A percentile compares a stretch with the other conserved stretches of the same genome.
Evolutionary conservation across 306 rosid species (phyloP).

Genomic region (Purshia tridentata): DNA sequence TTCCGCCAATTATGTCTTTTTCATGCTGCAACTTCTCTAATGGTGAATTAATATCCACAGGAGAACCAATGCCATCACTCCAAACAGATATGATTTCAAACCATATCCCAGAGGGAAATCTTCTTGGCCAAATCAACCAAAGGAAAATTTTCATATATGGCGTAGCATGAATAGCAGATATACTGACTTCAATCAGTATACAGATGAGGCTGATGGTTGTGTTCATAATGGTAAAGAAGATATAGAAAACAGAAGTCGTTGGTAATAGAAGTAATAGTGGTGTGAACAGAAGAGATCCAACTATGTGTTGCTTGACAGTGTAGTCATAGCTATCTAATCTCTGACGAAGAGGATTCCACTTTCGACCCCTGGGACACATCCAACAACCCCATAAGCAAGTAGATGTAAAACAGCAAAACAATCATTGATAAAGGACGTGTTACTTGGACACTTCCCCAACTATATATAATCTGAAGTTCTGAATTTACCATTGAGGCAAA

Average conservation of each 20-base stretch:
- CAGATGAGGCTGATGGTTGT: conserved; percentile 59
- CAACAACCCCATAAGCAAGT: conserved; percentile 26
- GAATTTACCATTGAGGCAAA: background rate
- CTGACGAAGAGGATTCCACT: conserved; percentile 94
- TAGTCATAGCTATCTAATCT: conserved; percentile 92
- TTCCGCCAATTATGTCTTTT: conserved; percentile 38
- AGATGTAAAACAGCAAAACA: background rate
- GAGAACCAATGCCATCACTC: conserved; percentile 32
- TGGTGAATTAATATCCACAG: conserved; percentile 25
- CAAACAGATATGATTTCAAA: conserved; percentile 61
- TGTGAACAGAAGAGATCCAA: conserved; percentile 86
- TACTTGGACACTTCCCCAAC: background rate
- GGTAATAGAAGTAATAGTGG: conserved; percentile 81
- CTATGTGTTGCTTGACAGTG: conserved; percentile 83
- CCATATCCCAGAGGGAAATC: conserved; percentile 91
- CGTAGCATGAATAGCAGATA: conserved; percentile 80
- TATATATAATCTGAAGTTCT: background rate
- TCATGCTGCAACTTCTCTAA: conserved; percentile 34
- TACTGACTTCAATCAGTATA: conserved; percentile 56
- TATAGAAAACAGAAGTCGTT: conserved; percentile 84
- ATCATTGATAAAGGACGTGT: background rate
- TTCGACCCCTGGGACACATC: conserved; percentile 73
- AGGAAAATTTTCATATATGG: conserved; percentile 73
- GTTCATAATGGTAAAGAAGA: conserved; percentile 77
- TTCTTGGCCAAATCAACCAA: conserved; percentile 62